Percentiles rank a stretch among this genome's conserved stretches.
Evolutionary conservation across 345 rosid genomes (phyloP).

Genomic region (Kernera saxatilis): DNA sequence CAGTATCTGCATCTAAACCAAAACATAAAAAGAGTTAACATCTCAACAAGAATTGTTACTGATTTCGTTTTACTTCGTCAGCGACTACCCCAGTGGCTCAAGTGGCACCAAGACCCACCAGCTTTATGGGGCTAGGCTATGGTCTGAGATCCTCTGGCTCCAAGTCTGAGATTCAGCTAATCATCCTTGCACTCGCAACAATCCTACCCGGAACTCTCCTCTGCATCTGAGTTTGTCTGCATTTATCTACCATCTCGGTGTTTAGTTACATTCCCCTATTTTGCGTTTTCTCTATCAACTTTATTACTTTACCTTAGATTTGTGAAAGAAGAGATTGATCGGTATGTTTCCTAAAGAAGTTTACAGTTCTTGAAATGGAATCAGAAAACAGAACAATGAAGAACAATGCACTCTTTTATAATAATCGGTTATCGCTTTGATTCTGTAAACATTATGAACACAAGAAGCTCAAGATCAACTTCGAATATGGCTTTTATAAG

Average conservation of each 20-base stretch:
- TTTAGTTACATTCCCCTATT: neutral
- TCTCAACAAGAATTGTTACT: neutral
- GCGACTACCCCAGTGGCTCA: conserved; percentile 48
- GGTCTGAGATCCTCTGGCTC: conserved; percentile 29
- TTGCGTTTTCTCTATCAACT: neutral
- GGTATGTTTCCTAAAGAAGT: neutral
- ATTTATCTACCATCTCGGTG: neutral
- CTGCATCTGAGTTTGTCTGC: conserved; percentile 3
- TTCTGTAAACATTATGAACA: conserved; percentile 29
- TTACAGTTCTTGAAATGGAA: conserved; percentile 1
- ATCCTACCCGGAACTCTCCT: conserved; percentile 25
- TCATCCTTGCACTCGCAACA: conserved; percentile 23
- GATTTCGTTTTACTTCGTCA: conserved; percentile 13
- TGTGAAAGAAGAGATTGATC: neutral
- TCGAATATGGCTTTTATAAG: neutral
- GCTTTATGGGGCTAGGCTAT: conserved; percentile 37
- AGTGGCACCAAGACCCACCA: conserved; percentile 42
- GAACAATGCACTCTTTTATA: neutral
- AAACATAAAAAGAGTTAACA: neutral
- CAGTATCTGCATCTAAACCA: neutral
- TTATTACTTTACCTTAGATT: neutral
- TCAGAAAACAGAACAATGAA: neutral
- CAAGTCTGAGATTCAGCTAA: conserved; percentile 25
- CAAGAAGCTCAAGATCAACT: neutral
- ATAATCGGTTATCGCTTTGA: neutral